Conservation (phyloP, 345 rosid species). For the Eucalyptus cladocalyx region DNA sequence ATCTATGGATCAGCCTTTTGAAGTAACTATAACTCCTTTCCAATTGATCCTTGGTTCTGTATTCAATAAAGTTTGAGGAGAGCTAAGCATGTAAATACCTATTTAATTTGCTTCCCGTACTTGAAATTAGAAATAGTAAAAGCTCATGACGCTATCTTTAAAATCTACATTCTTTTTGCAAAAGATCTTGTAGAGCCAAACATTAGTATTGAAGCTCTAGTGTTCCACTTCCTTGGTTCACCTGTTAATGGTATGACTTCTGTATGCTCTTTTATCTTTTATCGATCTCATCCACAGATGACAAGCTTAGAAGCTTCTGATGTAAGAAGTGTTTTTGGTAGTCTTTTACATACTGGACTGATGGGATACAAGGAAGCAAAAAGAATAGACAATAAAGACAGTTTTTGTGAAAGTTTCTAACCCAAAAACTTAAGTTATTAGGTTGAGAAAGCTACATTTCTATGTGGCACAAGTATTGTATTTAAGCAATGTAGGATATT, state of each 20-base stretch:
- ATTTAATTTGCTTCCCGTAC: background rate
- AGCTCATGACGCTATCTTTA: background rate
- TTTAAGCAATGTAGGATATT: background rate
- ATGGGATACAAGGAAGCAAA: background rate
- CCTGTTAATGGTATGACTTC: background rate
- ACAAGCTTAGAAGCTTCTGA: background rate
- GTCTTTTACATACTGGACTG: background rate
- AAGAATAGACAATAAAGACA: background rate
- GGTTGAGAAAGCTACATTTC: background rate
- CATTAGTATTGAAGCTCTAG: background rate
- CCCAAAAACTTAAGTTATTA: background rate
- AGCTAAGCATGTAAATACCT: background rate
- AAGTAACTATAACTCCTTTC: background rate
- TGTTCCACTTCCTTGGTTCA: background rate
- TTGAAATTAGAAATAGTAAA: background rate
- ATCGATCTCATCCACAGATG: background rate
- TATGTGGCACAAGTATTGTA: background rate
- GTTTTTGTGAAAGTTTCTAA: background rate
- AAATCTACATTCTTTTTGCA: background rate
- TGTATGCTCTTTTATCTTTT: background rate
- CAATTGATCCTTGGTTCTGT: background rate
- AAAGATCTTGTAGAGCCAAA: background rate
- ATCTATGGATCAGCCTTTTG: background rate
- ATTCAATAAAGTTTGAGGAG: background rate
- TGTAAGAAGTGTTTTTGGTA: background rate